Base-by-base conservation (phyloP, 345 rosid genomes). In the Anastatica hierochuntica region DNA sequence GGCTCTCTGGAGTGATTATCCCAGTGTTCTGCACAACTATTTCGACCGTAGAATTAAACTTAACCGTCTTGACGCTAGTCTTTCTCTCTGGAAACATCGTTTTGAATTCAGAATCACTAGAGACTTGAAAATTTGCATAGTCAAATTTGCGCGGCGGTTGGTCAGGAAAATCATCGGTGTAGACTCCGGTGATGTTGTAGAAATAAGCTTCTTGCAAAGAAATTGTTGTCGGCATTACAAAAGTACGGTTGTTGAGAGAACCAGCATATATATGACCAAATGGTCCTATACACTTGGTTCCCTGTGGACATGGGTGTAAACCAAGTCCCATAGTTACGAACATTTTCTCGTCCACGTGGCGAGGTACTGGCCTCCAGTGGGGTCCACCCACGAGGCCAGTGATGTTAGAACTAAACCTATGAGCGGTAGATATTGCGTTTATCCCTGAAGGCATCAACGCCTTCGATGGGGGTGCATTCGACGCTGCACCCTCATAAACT, bases 181-280 rank as follows among this genome's bases (percentile, higher is more conserved):
- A 90, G 17, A 87, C 42, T 14, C 85, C 94, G 1, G 14, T 9
- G 0, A 75, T 67, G 8, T 79, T 74, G 76, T 27, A 70, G 52
- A 55, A 80, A 42, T 69, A 72, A 10, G 90, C 88, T 39, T 86
- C 76, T 26, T 82, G 54, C 34, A 87, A 2, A 0, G 95, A 77
- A 49, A 83, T 9, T 0, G 24, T 62, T 0, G 49, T 55, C 0
- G 97, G 92, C 0, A n/a, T 0, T 12, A n/a, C 27, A 54, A 84
- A 84, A 4, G 85, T 84, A 0, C 9, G 43, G 48, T 90, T 90
- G 76, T 82, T 90, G 83, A 90, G 74, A 60, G 80, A 78, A 1
- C 94, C 96, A 2, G 88, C 57, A 4, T 58, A n/a, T 9, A 26
- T n/a, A 39, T 49, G 70, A 55, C 50, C 62, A 0, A 14, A 64